Conservation (phyloP, 345 rosid genomes). For the Gossypium ekmanianum region DNA sequence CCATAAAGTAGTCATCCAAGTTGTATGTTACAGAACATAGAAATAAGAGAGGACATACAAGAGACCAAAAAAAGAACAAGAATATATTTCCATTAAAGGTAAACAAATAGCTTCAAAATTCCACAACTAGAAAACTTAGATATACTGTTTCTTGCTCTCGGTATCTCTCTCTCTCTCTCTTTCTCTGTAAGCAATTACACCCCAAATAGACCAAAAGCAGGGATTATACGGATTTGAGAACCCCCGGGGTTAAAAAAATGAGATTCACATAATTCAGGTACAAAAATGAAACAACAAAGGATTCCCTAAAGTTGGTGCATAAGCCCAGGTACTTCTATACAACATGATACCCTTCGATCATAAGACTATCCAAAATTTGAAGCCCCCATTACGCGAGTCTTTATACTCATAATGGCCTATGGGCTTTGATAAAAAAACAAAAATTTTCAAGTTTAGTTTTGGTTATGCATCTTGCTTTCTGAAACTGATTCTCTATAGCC, state of each 20-base stretch:
- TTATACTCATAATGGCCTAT: conserved; percentile 23
- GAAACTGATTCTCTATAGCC: conserved; percentile 40
- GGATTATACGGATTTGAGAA: conserved; percentile 18
- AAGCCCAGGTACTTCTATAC: conserved; percentile 28
- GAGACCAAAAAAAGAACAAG: neutral
- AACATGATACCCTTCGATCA: conserved; percentile 20
- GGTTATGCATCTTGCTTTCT: conserved; percentile 21
- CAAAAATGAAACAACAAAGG: conserved; percentile 33
- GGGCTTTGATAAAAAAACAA: conserved; percentile 18
- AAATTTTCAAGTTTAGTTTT: conserved; percentile 28
- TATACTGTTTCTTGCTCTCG: neutral
- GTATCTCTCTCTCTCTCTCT: too few relatives aligned
- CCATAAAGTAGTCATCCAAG: neutral
- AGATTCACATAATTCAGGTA: conserved; percentile 13
- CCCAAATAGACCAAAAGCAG: conserved; percentile 10
- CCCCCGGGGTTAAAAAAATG: conserved; percentile 11
- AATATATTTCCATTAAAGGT: neutral
- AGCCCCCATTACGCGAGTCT: conserved; percentile 33
- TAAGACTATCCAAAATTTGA: conserved; percentile 36
- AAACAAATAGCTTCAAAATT: conserved; percentile 18
- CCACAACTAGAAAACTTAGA: conserved; percentile 22
- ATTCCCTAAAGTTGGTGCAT: conserved; percentile 21
- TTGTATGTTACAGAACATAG: neutral
- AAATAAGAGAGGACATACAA: neutral
- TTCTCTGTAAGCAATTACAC: conserved; percentile 18